These are phyloP conservation scores for Raffaelea deltoideospora DNA, from an alignment of 2,329 filamentous ascomycete genomes.

Conservation along the genomic window DNA sequence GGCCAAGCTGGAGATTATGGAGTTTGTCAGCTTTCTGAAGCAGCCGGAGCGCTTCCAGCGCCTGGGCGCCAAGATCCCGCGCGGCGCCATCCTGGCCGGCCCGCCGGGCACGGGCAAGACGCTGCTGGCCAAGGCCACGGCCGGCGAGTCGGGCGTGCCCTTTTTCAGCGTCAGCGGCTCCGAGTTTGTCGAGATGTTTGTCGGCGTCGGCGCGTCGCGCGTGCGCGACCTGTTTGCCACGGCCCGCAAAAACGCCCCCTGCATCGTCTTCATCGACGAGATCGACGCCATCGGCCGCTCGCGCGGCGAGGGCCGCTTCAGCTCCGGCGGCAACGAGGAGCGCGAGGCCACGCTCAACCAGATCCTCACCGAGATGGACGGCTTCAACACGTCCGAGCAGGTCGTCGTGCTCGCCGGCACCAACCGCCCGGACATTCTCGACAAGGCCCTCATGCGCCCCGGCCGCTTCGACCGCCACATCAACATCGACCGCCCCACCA, in stretches of 20 bases:
- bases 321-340: constrained; percentile 86
- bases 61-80: constrained; percentile 92
- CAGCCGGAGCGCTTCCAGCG: constrained; percentile 84
- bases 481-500: constrained; percentile 83
- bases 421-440: constrained; percentile 85
- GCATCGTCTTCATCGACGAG: constrained; percentile 99
- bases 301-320: constrained; percentile 57
- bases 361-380: constrained; percentile 98
- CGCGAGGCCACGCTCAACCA: constrained; percentile 95
- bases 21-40: constrained; percentile 95
- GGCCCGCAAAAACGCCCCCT: constrained; percentile 88
- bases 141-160: constrained; percentile 88
- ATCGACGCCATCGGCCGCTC: constrained; percentile 96
- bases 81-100: constrained; percentile 91
- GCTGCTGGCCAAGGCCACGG: constrained; percentile 88
- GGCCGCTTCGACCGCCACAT: constrained; percentile 97
- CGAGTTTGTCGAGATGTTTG: constrained; percentile 99
- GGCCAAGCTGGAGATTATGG: constrained; percentile 96
- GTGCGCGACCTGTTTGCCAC: constrained; percentile 91
- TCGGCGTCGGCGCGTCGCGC: constrained; percentile 90
- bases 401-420: constrained; percentile 94
- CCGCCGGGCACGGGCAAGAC: constrained; percentile 98
- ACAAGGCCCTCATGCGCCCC: constrained; percentile 90
- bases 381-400: constrained; percentile 93
- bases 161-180: constrained; percentile 98